These are phyloP conservation scores for Hydnomerulius pinastri DNA, from an alignment of 768 basidiomycete genomes.

Conservation along the genomic window DNA sequence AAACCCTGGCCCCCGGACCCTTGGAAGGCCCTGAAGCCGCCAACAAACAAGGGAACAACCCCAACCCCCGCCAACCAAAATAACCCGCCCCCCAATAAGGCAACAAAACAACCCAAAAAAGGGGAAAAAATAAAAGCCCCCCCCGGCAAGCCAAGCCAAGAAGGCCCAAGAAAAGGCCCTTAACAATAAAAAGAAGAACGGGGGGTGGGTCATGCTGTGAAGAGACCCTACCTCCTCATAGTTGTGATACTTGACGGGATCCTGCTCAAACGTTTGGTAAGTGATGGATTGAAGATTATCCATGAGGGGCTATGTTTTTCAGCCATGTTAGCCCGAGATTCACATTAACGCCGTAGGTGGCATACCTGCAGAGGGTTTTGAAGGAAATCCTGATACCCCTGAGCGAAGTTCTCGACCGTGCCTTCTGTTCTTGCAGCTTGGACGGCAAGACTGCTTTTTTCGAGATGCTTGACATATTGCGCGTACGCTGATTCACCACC, in stretches of 20 bases:
- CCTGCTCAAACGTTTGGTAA: constrained; percentile 97
- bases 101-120: constrained; percentile 12
- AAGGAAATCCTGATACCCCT: constrained; percentile 92
- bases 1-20: constrained; percentile 58
- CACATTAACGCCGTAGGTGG: constrained; percentile 4
- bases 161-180: constrained; percentile 85
- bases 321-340: constrained; percentile 10
- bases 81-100: constrained; percentile 50
- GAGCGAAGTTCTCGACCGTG: constrained; percentile 87
- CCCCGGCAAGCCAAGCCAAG: constrained; percentile 61
- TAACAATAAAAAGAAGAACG: constrained; percentile 11
- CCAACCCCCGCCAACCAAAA: constrained; percentile 94
- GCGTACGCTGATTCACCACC: constrained; percentile 88
- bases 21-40: constrained; percentile 76
- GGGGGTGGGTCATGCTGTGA: constrained; percentile 12
- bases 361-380: constrained; percentile 91
- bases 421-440: constrained; percentile 65
- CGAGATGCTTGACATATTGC: constrained; percentile 84
- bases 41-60: constrained; percentile 89
- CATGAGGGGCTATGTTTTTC: constrained; percentile 76
- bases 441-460: constrained; percentile 71
- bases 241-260: constrained; percentile 93
- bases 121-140: constrained; percentile 57
- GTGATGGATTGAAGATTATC: constrained; percentile 95
- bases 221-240: constrained; percentile 78